phyloP scores from a whole-genome alignment of 306 rosid genomes.

The Vigna hirtella region DNA sequence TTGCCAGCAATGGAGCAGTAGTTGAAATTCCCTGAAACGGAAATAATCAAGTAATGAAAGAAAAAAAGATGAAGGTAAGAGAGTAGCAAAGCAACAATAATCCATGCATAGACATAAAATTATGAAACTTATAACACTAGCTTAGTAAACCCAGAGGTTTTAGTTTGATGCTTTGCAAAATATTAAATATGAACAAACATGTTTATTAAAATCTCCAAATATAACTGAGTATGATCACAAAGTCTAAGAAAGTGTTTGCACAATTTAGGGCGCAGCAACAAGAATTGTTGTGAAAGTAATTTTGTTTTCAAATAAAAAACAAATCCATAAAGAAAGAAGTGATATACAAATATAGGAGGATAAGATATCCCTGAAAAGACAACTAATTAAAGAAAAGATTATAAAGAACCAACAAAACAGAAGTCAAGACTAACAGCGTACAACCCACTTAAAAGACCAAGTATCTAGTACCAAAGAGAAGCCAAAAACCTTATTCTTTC shows the following conservation, averaged over 20 bases:
- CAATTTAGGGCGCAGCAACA: neutral
- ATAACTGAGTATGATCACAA: neutral
- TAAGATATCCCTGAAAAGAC: neutral
- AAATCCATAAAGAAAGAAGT: neutral
- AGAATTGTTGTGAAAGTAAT: slow-evolving; percentile 3
- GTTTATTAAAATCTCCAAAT: neutral
- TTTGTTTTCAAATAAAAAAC: slow-evolving; percentile 6
- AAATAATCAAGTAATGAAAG: too few species aligned
- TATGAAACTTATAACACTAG: neutral
- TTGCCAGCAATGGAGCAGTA: slow-evolving; percentile 62
- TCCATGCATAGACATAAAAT: slow-evolving; percentile 1
- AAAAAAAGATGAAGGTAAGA: neutral
- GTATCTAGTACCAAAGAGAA: too few species aligned
- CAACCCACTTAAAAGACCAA: too few species aligned
- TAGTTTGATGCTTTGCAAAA: slow-evolving; percentile 7
- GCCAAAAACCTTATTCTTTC: too few species aligned
- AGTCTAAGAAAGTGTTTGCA: slow-evolving; percentile 8
- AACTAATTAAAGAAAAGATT: too few species aligned
- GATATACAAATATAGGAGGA: neutral
- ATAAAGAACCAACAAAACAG: too few species aligned
- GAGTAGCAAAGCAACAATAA: neutral
- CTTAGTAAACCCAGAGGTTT: slow-evolving; percentile 5
- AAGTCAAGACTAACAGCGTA: too few species aligned
- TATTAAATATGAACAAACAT: slow-evolving; percentile 24
- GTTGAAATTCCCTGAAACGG: slow-evolving; percentile 78